Evolutionary conservation across 148 eudicot genomes (phyloP).

Genomic region (Rhododendron williamsianum): DNA sequence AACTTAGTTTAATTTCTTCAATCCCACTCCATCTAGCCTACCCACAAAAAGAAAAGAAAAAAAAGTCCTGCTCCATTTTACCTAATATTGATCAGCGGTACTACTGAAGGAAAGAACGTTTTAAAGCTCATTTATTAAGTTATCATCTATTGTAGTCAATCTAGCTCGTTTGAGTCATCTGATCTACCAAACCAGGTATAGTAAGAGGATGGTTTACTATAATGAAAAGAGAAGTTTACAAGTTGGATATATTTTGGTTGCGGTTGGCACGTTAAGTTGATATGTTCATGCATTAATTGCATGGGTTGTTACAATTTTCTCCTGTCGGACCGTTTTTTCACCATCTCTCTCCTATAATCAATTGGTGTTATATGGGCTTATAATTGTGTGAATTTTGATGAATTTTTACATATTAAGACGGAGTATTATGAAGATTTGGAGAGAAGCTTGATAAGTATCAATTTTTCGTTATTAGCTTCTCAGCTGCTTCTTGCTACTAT

Average conservation of each 20-base stretch:
- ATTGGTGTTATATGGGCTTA: background rate
- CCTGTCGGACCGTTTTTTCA: too few species aligned
- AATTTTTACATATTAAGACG: background rate
- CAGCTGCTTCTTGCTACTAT: too few species aligned
- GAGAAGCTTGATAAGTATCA: background rate
- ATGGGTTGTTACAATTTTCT: background rate
- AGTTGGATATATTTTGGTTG: background rate
- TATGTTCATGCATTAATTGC: background rate
- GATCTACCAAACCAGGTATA: background rate
- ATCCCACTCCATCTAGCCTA: slow-evolving; percentile 16
- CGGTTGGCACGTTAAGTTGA: background rate
- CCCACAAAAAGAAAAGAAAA: background rate
- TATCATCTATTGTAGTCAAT: background rate
- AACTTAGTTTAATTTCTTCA: slow-evolving; percentile 11
- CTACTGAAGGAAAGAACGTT: background rate
- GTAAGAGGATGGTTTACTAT: background rate
- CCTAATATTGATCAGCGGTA: slow-evolving; percentile 7
- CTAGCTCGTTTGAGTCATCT: background rate
- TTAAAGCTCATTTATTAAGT: background rate
- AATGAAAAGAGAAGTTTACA: background rate
- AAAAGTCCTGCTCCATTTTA: slow-evolving; percentile 18
- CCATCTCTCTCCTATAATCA: too few species aligned
- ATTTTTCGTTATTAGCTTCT: too few species aligned
- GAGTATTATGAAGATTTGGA: background rate
- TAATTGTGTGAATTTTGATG: background rate